These are phyloP conservation scores for Pseudogymnoascus verrucosus DNA, from an alignment of 2,329 filamentous ascomycete species.

Conservation along the genomic window DNA sequence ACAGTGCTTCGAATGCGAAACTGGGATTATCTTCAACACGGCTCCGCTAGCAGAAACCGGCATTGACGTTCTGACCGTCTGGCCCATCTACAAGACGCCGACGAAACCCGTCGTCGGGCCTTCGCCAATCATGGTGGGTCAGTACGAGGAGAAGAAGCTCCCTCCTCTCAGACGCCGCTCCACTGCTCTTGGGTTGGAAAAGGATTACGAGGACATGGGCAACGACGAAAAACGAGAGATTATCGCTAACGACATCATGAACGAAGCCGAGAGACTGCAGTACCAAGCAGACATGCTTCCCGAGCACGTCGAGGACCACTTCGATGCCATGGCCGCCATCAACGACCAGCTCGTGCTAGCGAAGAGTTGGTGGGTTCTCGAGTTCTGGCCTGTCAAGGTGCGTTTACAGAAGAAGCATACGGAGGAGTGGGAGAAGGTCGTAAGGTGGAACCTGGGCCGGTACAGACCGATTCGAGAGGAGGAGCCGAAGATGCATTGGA, in stretches of 20 bases:
- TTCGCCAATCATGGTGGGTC: conserved; percentile 29
- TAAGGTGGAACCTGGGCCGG: conserved; percentile 32
- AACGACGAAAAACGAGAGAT: conserved; percentile 10
- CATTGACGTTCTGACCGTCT: conserved; percentile 35
- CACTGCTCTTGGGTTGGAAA: conserved; percentile 23
- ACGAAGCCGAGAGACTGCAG: conserved; percentile 8
- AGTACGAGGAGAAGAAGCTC: conserved; percentile 28
- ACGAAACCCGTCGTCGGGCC: conserved; percentile 29
- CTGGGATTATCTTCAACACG: conserved; percentile 36
- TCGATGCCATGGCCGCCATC: conserved; percentile 33
- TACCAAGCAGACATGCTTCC: conserved; percentile 25
- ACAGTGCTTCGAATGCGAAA: conserved; percentile 39
- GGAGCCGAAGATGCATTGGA: conserved; percentile 37
- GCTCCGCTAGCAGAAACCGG: conserved; percentile 33
- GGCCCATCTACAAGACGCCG: conserved; percentile 30
- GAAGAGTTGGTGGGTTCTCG: conserved; percentile 36
- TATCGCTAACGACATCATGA: background rate
- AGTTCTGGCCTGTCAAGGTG: conserved; percentile 36
- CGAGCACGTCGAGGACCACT: conserved; percentile 36
- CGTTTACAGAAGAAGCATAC: conserved; percentile 25
- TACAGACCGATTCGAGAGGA: conserved; percentile 30
- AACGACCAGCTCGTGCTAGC: conserved; percentile 33
- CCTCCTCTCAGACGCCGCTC: conserved; percentile 28
- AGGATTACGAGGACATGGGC: conserved; percentile 20
- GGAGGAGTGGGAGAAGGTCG: conserved; percentile 31